phyloP scores from a whole-genome alignment of 208 protist genomes.

The Polymyxa betae region DNA sequence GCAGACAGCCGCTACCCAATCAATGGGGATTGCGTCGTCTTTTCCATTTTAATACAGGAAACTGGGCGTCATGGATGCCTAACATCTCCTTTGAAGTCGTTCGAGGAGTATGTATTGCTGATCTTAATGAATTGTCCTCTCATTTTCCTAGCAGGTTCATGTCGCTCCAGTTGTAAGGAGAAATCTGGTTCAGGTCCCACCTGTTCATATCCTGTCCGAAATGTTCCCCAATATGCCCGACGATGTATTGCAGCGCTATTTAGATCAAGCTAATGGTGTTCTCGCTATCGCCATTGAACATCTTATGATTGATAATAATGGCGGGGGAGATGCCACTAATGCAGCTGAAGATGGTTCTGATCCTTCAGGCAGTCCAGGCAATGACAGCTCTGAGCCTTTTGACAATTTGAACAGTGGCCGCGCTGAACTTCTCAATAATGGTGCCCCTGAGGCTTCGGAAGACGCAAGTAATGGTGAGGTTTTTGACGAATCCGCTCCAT shows the following conservation, averaged over 20 bases:
- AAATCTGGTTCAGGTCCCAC: too few relatives aligned
- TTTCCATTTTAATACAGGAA: conserved; percentile 35
- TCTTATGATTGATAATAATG: background rate
- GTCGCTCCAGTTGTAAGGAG: too few relatives aligned
- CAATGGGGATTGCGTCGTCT: background rate
- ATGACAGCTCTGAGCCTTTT: too few relatives aligned
- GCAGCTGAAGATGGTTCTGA: too few relatives aligned
- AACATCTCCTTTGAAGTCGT: conserved; percentile 25
- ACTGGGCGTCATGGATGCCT: conserved; percentile 7
- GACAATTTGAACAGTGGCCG: too few relatives aligned
- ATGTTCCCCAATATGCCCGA: background rate
- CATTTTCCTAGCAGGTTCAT: too few relatives aligned
- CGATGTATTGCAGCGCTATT: background rate
- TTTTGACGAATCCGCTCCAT: too few relatives aligned
- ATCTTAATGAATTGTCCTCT: background rate
- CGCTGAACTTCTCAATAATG: too few relatives aligned
- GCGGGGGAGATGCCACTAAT: too few relatives aligned
- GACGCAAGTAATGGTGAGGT: too few relatives aligned
- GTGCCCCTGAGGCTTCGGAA: too few relatives aligned
- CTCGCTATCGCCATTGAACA: background rate
- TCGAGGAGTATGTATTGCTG: background rate
- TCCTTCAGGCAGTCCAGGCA: too few relatives aligned
- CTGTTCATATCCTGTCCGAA: background rate
- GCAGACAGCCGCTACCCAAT: background rate
- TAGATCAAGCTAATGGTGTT: background rate